phyloP scores from a whole-genome alignment of 441 rosid species.

The Flueggea neowawraea region DNA sequence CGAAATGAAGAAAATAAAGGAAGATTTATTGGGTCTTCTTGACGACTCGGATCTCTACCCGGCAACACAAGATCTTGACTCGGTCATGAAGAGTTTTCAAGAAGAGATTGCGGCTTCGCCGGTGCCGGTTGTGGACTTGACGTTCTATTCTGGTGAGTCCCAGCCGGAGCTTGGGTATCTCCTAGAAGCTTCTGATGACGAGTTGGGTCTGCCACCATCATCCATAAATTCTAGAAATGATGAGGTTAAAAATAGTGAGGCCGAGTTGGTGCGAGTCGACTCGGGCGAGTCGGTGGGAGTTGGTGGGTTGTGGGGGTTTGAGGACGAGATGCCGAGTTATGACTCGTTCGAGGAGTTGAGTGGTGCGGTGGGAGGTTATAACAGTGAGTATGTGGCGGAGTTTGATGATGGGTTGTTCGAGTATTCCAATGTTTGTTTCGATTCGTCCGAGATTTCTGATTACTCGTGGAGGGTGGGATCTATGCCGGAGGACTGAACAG shows the following conservation, averaged over 20 bases:
- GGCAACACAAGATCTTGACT: constrained; percentile 51
- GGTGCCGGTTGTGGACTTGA: constrained; percentile 22
- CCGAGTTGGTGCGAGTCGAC: constrained; percentile 38
- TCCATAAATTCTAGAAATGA: constrained; percentile 2
- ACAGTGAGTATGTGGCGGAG: constrained; percentile 28
- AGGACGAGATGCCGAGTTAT: constrained; percentile 37
- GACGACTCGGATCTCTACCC: constrained; percentile 50
- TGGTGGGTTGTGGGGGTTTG: constrained; percentile 52
- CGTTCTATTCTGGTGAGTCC: constrained; percentile 49
- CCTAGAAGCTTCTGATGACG: constrained; percentile 81
- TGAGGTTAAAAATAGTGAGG: constrained; percentile 12
- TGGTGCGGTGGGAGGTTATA: constrained; percentile 29
- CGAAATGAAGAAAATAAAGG: constrained; percentile 57
- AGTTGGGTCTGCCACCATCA: constrained; percentile 80
- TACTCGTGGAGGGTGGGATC: constrained; percentile 42
- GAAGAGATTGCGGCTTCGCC: constrained; percentile 43
- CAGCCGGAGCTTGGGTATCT: constrained; percentile 68
- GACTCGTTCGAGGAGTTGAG: constrained; percentile 35
- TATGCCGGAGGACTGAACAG: constrained; percentile 37
- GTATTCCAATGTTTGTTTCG: constrained; percentile 39
- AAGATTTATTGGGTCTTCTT: constrained; percentile 46
- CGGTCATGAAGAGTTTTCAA: constrained; percentile 68
- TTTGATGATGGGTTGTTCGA: constrained; percentile 52
- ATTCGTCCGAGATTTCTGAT: constrained; percentile 35
- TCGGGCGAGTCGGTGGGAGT: constrained; percentile 33